Evolutionary conservation across 768 basidiomycete species (phyloP).

Genomic region (Lenzites betulinus): DNA sequence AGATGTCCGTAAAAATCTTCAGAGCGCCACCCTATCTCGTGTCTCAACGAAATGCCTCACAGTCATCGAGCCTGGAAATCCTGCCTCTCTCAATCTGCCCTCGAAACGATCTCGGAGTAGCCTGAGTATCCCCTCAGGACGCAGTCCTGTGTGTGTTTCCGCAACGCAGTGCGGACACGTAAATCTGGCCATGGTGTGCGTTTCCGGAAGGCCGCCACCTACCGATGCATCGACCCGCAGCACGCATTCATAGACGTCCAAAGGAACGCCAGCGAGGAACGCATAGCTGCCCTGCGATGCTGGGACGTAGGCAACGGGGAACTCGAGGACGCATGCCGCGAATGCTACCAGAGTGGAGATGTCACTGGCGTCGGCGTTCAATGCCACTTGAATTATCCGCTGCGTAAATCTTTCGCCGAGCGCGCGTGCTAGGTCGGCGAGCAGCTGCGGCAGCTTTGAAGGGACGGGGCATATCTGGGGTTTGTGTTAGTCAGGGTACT

Average conservation of each 20-base stretch:
- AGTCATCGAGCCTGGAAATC: constrained; percentile 24
- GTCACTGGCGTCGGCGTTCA: background rate
- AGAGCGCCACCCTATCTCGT: constrained; percentile 52
- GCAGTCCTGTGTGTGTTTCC: constrained; percentile 18
- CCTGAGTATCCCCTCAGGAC: constrained; percentile 29
- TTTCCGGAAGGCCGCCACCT: background rate
- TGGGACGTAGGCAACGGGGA: constrained; percentile 59
- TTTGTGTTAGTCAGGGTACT: background rate
- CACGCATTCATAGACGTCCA: constrained; percentile 54
- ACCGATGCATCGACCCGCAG: constrained; percentile 24
- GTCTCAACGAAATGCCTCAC: constrained; percentile 40
- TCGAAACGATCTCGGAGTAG: constrained; percentile 39
- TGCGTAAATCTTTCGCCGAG: background rate
- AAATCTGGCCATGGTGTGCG: constrained; percentile 54
- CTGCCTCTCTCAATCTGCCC: constrained; percentile 31
- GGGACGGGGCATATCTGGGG: background rate
- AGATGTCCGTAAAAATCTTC: no score
- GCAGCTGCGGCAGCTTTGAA: background rate
- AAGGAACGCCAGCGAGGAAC: constrained; percentile 47
- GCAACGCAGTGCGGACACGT: constrained; percentile 49
- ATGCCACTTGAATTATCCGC: background rate
- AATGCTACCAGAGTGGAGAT: constrained; percentile 46
- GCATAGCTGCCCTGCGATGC: constrained; percentile 26
- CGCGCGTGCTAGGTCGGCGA: background rate
- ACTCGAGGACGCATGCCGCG: constrained; percentile 62